Evolutionary conservation across 2,329 filamentous ascomycete species (phyloP).

Genomic region (Aschersonia sp.): DNA sequence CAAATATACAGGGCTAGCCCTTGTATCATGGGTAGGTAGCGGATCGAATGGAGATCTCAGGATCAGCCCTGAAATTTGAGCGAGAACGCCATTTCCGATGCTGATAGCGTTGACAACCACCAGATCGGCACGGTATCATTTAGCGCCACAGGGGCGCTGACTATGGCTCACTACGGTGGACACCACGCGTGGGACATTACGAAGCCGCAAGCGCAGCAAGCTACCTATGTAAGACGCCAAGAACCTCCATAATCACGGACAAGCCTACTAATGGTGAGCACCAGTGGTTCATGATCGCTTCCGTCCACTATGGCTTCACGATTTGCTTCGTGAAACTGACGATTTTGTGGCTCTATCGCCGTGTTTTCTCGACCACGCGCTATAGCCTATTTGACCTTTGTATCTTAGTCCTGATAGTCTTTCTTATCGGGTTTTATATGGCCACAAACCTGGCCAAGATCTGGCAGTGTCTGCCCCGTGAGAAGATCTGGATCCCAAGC

Average conservation of each 20-base stretch:
- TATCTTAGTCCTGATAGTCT: background rate
- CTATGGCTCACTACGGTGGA: background rate
- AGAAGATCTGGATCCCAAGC: background rate
- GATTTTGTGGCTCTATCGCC: background rate
- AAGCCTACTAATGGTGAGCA: too few species aligned
- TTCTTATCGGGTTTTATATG: background rate
- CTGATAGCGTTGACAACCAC: background rate
- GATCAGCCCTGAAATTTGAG: too few species aligned
- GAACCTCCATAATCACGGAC: too few species aligned
- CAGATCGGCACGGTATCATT: background rate
- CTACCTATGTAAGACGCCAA: too few species aligned
- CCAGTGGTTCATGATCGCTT: background rate
- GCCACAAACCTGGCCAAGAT: background rate
- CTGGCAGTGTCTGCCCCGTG: background rate
- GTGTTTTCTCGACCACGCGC: background rate
- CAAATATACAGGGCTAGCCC: too few species aligned
- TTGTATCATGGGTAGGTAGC: too few species aligned
- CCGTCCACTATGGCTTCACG: background rate
- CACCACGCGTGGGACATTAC: background rate
- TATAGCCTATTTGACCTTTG: background rate
- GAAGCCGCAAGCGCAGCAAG: background rate
- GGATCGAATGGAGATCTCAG: too few species aligned
- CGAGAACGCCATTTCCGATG: too few species aligned
- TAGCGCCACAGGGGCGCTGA: background rate
- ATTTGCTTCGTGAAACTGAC: background rate